A percentile compares a stretch with the other conserved stretches of the same genome.
These are phyloP conservation scores for Cyclostephanos invisitatus DNA, from an alignment of 108 stramenopile species.

Conservation along the genomic window DNA sequence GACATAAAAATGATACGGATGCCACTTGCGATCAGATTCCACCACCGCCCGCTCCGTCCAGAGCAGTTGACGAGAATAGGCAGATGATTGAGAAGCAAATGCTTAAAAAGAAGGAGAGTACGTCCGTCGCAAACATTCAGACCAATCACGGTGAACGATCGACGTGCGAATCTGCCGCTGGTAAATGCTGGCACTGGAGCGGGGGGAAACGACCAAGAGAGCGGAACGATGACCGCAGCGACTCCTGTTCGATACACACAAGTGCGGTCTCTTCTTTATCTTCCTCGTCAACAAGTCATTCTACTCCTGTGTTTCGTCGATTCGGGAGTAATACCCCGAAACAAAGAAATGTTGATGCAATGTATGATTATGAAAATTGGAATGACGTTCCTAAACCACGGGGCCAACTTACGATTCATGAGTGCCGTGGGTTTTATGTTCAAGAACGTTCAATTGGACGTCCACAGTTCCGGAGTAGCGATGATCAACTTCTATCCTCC, in stretches of 20 bases:
- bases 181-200: too few relatives aligned
- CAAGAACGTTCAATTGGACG: background rate
- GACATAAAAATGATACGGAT: too few relatives aligned
- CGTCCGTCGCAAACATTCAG: too few relatives aligned
- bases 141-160: too few relatives aligned
- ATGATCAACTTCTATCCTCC: background rate
- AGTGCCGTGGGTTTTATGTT: constrained; percentile 1
- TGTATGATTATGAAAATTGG: background rate
- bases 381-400: background rate
- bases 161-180: too few relatives aligned
- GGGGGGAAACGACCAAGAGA: too few relatives aligned
- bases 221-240: too few relatives aligned
- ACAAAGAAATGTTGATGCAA: background rate
- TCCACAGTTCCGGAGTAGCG: background rate
- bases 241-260: background rate
- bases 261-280: background rate
- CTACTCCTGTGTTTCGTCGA: background rate
- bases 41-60: too few relatives aligned
- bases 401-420: constrained; percentile 1
- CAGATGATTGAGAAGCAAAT: too few relatives aligned
- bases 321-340: background rate
- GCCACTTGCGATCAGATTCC: too few relatives aligned
- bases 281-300: background rate
- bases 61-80: too few relatives aligned
- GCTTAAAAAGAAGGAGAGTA: too few relatives aligned